Percentiles rank a stretch among this genome's conserved stretches.
Conservation (phyloP, 768 basidiomycete genomes). For the Boletellus ananiceps region DNA sequence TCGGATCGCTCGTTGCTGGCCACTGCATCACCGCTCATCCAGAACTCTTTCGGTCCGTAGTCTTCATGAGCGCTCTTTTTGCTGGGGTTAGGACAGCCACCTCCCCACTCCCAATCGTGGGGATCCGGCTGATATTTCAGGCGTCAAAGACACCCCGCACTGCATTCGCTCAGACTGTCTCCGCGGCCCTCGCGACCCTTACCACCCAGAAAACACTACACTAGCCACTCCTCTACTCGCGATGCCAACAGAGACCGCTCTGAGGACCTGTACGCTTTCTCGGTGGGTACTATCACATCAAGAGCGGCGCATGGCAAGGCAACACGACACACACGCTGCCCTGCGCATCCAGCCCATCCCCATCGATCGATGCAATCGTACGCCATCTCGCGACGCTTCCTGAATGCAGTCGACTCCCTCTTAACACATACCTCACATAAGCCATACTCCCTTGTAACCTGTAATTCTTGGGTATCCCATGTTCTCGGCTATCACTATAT, state of each 20-base stretch:
- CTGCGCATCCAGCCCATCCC: slow-evolving; percentile 19
- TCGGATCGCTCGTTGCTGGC: slow-evolving; percentile 51
- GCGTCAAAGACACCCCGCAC: slow-evolving; percentile 8
- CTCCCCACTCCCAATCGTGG: slow-evolving; percentile 3
- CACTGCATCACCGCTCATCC: slow-evolving; percentile 51
- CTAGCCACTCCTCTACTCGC: slow-evolving; percentile 43
- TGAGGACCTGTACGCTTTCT: slow-evolving; percentile 22
- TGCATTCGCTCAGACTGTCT: slow-evolving; percentile 3
- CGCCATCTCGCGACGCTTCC: slow-evolving; percentile 42
- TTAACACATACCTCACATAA: too few relatives aligned
- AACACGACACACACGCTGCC: slow-evolving; percentile 41
- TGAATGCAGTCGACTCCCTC: slow-evolving; percentile 11
- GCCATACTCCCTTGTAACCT: too few relatives aligned
- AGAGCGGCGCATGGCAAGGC: slow-evolving; percentile 50
- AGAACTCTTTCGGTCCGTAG: slow-evolving; percentile 51
- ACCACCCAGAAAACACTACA: slow-evolving; percentile 58
- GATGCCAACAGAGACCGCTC: slow-evolving; percentile 34
- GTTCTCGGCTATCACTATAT: too few relatives aligned
- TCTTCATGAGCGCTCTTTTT: slow-evolving; percentile 60
- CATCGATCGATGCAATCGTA: slow-evolving; percentile 23
- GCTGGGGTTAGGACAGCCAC: slow-evolving; percentile 38
- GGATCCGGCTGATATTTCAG: slow-evolving; percentile 4
- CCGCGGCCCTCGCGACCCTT: slow-evolving; percentile 34
- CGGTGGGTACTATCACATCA: slow-evolving; percentile 39
- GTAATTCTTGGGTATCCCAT: too few relatives aligned